Percentiles rank a stretch among this genome's conserved stretches.
Evolutionary conservation across 345 rosid genomes (phyloP).

Genomic region (Erysimum cheiranthoides): DNA sequence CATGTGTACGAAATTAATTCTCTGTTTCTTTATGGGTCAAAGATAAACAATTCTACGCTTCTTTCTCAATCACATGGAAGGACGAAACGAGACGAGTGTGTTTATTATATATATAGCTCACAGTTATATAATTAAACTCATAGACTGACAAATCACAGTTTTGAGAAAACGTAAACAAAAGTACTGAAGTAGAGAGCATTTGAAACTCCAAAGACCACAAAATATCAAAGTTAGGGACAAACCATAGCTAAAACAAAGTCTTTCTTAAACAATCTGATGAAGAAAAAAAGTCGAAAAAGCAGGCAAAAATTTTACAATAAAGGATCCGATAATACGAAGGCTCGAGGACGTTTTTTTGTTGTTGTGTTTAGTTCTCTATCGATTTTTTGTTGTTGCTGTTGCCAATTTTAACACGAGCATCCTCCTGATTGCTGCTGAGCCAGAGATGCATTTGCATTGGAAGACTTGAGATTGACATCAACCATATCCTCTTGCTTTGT

Average conservation of each 20-base stretch:
- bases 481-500: conserved; percentile 95
- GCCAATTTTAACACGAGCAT: conserved; percentile 65
- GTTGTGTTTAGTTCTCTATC: conserved; percentile 6
- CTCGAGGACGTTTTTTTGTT: not conserved
- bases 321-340: conserved; percentile 14
- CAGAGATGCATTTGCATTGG: conserved; percentile 65
- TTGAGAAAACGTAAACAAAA: not conserved
- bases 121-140: conserved; percentile 11
- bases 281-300: not conserved
- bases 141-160: conserved; percentile 25
- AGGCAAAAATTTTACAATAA: conserved; percentile 46
- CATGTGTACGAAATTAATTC: conserved; percentile 39
- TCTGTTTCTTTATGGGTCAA: conserved; percentile 2
- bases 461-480: conserved; percentile 86
- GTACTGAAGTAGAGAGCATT: conserved; percentile 31
- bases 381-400: conserved; percentile 23
- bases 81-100: conserved; percentile 25
- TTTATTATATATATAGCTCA: conserved; percentile 10
- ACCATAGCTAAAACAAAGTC: conserved; percentile 28
- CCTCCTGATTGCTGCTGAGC: conserved; percentile 80
- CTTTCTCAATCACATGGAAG: conserved; percentile 27
- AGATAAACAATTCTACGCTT: not conserved
- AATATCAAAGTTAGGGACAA: conserved; percentile 25
- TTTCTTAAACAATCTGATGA: conserved; percentile 28
- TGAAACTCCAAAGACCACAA: conserved; percentile 32